Evolutionary conservation across 257 asterid genomes (phyloP), one percentile per base, ranked within the genome.

Genomic region (Lycium barbarum): DNA sequence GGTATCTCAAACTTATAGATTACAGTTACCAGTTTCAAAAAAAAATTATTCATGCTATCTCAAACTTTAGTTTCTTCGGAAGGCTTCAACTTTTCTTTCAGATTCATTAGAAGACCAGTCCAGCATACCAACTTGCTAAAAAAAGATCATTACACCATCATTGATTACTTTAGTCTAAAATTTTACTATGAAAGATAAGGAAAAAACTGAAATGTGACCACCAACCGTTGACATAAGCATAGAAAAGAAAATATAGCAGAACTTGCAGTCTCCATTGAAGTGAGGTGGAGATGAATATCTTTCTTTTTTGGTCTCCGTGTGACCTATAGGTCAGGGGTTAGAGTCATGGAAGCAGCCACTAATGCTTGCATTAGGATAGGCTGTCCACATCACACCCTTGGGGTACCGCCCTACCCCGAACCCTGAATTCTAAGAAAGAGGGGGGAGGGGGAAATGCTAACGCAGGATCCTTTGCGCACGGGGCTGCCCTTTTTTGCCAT

Each of bases 21-120:
- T 26, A 26, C 33, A 26, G 33, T 26, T 26, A 26, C 33, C 33
- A 26, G 33, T 26, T 26, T 26, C 33, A 26, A 26, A 26, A 26
- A 26, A 26, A 26, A 26, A 26, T 26, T 26, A 26, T 26, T 0
- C 33, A 26, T 26, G 33, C 33, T 26, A 26, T 26, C 33, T 26
- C 33, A 38, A 68, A 38, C 51, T 36, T 68, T 15, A 15, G 12
- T 7, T 68, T 68, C 53, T 68, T 68, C 6, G 13, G 71, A 7
- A 68, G 78, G 53, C 78, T 68, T 68, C 78, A 38, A 36, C 78
- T 68, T 68, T 68, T 68, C 78, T 68, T 22, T 38, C 78, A 68
- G 53, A 68, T 15, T 68, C 22, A 36, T 68, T 68, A 68, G 49
- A 13, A 68, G 53, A 68, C 51, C 20, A 7, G 53, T 68, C 78